Evolutionary conservation across 1,284 basidiomycete genomes (phyloP).

Genomic region (Microbotryomycetes sp.): DNA sequence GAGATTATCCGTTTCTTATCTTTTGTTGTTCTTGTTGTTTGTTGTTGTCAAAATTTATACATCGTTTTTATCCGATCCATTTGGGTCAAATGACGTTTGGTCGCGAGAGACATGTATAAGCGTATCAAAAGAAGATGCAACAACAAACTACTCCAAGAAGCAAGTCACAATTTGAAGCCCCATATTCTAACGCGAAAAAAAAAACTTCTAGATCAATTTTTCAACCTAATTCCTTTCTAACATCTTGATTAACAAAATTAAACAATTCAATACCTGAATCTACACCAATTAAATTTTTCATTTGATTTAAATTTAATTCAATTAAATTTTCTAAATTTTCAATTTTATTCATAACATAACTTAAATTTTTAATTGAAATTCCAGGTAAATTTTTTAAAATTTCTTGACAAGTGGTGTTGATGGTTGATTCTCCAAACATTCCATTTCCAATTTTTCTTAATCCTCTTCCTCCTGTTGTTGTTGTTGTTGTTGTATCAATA

Average conservation of each 20-base stretch:
- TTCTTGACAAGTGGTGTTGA: constrained; percentile 69
- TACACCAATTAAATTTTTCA: constrained; percentile 71
- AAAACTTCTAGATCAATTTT: too few relatives aligned
- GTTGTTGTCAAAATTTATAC: too few relatives aligned
- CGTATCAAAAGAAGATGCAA: too few relatives aligned
- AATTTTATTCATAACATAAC: constrained; percentile 75
- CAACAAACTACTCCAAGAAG: too few relatives aligned
- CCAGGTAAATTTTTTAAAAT: constrained; percentile 60
- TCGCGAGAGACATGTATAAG: too few relatives aligned
- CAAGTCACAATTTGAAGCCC: too few relatives aligned
- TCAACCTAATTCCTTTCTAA: neutral
- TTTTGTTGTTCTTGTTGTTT: neutral
- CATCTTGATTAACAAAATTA: constrained; percentile 70
- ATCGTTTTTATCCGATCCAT: too few relatives aligned
- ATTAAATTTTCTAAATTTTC: constrained; percentile 70
- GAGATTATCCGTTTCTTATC: too few relatives aligned
- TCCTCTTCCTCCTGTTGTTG: constrained; percentile 40
- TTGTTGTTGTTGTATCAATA: constrained; percentile 17
- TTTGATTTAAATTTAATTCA: constrained; percentile 45
- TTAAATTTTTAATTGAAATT: constrained; percentile 67
- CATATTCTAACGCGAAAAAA: too few relatives aligned
- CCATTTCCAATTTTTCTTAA: constrained; percentile 57
- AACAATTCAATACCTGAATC: constrained; percentile 74
- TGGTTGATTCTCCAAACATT: constrained; percentile 50
- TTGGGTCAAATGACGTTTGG: too few relatives aligned